These are phyloP conservation scores for Fusarium anthophilum DNA, from an alignment of 2,329 filamentous ascomycete species.

Conservation along the genomic window DNA sequence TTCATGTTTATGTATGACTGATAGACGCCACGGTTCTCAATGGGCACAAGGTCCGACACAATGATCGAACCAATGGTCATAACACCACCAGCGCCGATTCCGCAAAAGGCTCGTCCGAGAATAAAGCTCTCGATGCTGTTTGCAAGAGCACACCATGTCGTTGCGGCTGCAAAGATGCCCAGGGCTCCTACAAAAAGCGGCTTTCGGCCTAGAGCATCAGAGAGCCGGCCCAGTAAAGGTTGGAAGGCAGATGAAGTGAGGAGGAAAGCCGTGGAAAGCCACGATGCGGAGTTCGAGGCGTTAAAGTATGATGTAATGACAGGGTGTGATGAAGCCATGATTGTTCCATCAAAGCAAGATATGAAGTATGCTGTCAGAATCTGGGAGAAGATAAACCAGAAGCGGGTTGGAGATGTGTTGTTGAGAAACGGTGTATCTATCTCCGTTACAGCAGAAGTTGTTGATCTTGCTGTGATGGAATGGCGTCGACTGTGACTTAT, in stretches of 20 bases:
- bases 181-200: constrained; percentile 71
- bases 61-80: constrained; percentile 76
- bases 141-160: constrained; percentile 75
- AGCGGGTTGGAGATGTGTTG: constrained; percentile 58
- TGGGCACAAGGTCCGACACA: constrained; percentile 77
- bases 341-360: constrained; percentile 76
- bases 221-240: constrained; percentile 77
- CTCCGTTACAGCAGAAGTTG: constrained; percentile 12
- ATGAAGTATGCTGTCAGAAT: constrained; percentile 68
- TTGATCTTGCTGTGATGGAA: constrained; percentile 29
- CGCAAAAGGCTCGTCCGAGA: constrained; percentile 74
- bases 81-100: constrained; percentile 76
- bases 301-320: constrained; percentile 84
- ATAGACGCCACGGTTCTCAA: constrained; percentile 74
- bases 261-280: constrained; percentile 82
- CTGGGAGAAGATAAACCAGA: constrained; percentile 70
- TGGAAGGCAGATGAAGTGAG: constrained; percentile 81
- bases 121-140: constrained; percentile 76
- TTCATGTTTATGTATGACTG: constrained; percentile 76
- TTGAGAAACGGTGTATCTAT: constrained; percentile 53
- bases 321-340: constrained; percentile 84
- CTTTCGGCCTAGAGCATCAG: constrained; percentile 77
- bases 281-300: constrained; percentile 81
- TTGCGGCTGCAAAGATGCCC: constrained; percentile 70
- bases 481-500: constrained; percentile 27